Percentiles rank a stretch among this genome's conserved stretches.
Conservation (phyloP, 2,329 filamentous ascomycete genomes). For the Pseudocercospora musae region DNA sequence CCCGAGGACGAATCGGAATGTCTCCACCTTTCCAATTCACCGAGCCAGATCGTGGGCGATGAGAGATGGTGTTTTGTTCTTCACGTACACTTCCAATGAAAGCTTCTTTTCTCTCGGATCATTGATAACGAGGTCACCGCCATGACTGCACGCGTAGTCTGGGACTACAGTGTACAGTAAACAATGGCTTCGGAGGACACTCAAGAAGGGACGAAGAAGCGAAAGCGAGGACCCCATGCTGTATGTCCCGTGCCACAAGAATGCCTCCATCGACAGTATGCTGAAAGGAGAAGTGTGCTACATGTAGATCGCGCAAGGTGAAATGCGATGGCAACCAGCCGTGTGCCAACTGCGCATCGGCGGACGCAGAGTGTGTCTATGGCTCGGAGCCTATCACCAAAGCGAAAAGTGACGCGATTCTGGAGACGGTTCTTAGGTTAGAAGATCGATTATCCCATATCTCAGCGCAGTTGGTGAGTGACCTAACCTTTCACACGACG, state of each 20-base stretch:
- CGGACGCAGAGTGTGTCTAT: conserved; percentile 10
- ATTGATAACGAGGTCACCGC: background rate
- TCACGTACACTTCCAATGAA: background rate
- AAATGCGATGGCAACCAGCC: conserved; percentile 15
- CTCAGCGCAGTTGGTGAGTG: conserved; percentile 3
- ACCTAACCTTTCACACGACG: background rate
- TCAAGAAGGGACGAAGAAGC: conserved; percentile 11
- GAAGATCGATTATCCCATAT: conserved; percentile 10
- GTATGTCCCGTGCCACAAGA: background rate
- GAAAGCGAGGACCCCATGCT: conserved; percentile 11
- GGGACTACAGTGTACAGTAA: background rate
- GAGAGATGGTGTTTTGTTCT: background rate
- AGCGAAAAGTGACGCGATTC: conserved; percentile 16
- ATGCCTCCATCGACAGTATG: background rate
- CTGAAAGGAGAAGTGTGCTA: background rate
- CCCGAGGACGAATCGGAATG: background rate
- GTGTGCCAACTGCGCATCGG: conserved; percentile 7
- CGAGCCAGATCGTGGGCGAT: background rate
- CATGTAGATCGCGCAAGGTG: conserved; percentile 12
- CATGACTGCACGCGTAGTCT: background rate
- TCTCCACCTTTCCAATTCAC: background rate
- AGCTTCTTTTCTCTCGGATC: background rate
- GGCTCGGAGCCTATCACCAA: conserved; percentile 13
- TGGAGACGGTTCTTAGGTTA: conserved; percentile 11
- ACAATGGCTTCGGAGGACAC: background rate